Percentiles rank a stretch among this genome's conserved stretches.
These are phyloP conservation scores for Pseudogymnoascus sp. DNA, from an alignment of 2,329 filamentous ascomycete genomes.

Conservation along the genomic window DNA sequence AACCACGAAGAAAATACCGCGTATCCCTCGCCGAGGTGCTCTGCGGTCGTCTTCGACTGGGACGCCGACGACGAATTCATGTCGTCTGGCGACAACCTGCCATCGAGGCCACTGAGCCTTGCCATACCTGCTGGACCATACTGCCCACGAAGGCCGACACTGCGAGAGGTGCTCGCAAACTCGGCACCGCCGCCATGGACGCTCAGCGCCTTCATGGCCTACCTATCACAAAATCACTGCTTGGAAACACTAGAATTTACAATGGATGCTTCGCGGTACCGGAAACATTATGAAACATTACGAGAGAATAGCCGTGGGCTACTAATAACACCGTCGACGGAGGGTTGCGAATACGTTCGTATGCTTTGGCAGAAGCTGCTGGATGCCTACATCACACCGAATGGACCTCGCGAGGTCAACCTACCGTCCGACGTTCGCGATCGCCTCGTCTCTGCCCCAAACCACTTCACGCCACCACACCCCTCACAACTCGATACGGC, in stretches of 20 bases:
- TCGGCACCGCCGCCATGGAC: constrained; percentile 83
- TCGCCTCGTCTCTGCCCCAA: constrained; percentile 59
- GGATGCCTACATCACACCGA: constrained; percentile 82
- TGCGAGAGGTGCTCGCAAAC: constrained; percentile 84
- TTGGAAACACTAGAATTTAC: constrained; percentile 95
- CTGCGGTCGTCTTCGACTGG: constrained; percentile 31
- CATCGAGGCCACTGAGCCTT: constrained; percentile 41
- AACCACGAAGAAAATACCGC: constrained; percentile 20
- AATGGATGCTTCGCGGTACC: constrained; percentile 83
- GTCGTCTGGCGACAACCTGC: constrained; percentile 36
- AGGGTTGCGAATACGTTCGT: constrained; percentile 51
- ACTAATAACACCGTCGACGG: constrained; percentile 22
- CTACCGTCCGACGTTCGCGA: constrained; percentile 81
- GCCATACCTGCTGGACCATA: constrained; percentile 37
- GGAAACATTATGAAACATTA: constrained; percentile 37
- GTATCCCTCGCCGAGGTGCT: constrained; percentile 24
- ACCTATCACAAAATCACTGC: constrained; percentile 93
- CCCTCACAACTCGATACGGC: constrained; percentile 74
- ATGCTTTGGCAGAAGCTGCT: constrained; percentile 82
- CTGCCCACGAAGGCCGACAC: constrained; percentile 57
- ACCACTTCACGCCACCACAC: constrained; percentile 55
- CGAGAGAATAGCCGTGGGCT: constrained; percentile 37
- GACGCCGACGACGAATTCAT: constrained; percentile 43
- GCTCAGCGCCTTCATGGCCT: constrained; percentile 88
- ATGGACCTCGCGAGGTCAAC: constrained; percentile 81